Evolutionary conservation across 176 grass and related monocot genomes (phyloP).

Genomic region (Paspalum vaginatum): DNA sequence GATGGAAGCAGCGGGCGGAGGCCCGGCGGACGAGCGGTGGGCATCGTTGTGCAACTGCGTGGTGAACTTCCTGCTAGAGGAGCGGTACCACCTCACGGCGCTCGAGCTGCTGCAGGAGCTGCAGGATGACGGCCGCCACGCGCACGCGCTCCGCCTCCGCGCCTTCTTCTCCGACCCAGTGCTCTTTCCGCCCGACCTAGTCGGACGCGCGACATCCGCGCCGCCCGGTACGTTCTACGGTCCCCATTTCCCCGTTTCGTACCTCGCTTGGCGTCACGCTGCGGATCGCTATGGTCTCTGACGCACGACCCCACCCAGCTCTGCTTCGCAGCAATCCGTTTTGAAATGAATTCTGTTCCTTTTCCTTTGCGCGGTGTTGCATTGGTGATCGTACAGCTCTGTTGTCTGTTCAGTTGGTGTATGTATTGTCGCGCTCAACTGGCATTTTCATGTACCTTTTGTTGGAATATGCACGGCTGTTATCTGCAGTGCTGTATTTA

Average conservation of each 20-base stretch:
- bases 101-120: constrained; percentile 96
- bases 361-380: constrained; percentile 7
- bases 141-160: constrained; percentile 85
- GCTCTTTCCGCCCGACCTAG: constrained; percentile 73
- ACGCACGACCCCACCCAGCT: neutral
- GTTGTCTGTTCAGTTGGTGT: neutral
- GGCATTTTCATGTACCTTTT: neutral
- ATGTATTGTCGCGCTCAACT: neutral
- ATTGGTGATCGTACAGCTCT: constrained; percentile 2
- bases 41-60: constrained; percentile 97
- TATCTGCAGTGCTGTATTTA: neutral
- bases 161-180: constrained; percentile 75
- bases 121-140: constrained; percentile 83
- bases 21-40: constrained; percentile 66
- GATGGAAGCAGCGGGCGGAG: constrained; percentile 34
- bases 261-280: neutral
- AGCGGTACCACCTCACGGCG: constrained; percentile 88
- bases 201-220: constrained; percentile 53
- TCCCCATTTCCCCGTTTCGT: neutral
- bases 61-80: constrained; percentile 93
- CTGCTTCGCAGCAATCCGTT: neutral
- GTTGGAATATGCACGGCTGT: neutral
- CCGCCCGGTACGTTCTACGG: constrained; percentile 49
- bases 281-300: too few species aligned
- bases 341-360: constrained; percentile 16